phyloP scores from a whole-genome alignment of 2,329 filamentous ascomycete species.

The Colletotrichum sojae region DNA sequence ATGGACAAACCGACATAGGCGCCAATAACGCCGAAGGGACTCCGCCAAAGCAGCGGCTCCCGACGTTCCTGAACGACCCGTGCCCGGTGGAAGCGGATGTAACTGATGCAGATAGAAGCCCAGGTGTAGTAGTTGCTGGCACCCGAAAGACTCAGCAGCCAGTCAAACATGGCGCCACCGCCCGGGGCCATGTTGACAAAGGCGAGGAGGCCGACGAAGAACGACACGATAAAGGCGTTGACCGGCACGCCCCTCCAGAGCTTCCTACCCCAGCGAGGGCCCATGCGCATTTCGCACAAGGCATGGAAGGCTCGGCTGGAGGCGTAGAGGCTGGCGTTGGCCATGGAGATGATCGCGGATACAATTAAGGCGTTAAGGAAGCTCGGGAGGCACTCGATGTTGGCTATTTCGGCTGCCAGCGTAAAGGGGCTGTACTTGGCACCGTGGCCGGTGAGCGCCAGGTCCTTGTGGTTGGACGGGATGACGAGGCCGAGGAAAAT shows the following conservation, averaged over 20 bases:
- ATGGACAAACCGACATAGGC: conserved; percentile 45
- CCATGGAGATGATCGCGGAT: conserved; percentile 54
- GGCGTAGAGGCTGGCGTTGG: conserved; percentile 58
- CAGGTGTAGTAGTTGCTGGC: conserved; percentile 64
- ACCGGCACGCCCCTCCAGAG: conserved; percentile 58
- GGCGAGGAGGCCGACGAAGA: conserved; percentile 57
- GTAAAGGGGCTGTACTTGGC: conserved; percentile 48
- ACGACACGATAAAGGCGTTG: conserved; percentile 56
- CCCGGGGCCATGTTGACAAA: conserved; percentile 57
- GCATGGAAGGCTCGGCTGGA: conserved; percentile 53
- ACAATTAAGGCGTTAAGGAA: conserved; percentile 55
- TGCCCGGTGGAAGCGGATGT: conserved; percentile 61
- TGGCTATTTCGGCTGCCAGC: conserved; percentile 46
- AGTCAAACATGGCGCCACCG: conserved; percentile 58
- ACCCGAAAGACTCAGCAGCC: conserved; percentile 62
- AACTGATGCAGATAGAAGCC: conserved; percentile 61
- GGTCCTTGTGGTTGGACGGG: conserved; percentile 58
- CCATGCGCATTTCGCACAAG: conserved; percentile 53
- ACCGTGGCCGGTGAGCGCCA: conserved; percentile 48
- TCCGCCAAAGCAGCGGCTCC: conserved; percentile 51
- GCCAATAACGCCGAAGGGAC: conserved; percentile 47
- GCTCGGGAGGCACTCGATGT: conserved; percentile 46
- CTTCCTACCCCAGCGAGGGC: conserved; percentile 46
- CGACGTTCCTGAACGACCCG: conserved; percentile 55
- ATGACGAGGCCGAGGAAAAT: conserved; percentile 67